phyloP scores from a whole-genome alignment of 805 yeast species.

The Ogataea nakhonphanomensis region DNA sequence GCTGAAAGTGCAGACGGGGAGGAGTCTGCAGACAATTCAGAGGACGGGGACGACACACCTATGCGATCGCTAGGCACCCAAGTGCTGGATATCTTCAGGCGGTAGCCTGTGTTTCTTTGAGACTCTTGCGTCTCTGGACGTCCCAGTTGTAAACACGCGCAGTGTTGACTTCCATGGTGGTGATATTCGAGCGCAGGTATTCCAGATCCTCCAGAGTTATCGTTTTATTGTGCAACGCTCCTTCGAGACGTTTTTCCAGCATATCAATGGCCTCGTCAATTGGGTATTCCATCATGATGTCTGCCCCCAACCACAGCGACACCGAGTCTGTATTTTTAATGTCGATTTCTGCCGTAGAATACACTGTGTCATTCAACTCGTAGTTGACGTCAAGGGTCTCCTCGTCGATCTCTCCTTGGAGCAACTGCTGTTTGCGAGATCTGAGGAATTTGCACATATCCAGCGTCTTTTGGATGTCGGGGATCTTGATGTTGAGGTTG shows the following conservation, averaged over 20 bases:
- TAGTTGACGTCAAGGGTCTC: constrained; percentile 67
- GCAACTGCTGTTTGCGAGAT: constrained; percentile 39
- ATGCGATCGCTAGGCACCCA: constrained; percentile 59
- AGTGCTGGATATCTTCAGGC: constrained; percentile 56
- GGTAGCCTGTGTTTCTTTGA: constrained; percentile 36
- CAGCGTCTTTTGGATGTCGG: constrained; percentile 87
- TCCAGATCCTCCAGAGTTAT: constrained; percentile 81
- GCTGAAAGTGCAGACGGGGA: constrained; percentile 15
- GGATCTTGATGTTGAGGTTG: constrained; percentile 67
- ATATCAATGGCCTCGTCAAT: constrained; percentile 80
- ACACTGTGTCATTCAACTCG: constrained; percentile 90
- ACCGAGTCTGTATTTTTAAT: constrained; percentile 57
- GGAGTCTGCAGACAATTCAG: constrained; percentile 29
- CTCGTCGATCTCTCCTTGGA: constrained; percentile 30
- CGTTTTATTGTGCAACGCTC: constrained; percentile 56
- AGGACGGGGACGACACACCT: constrained; percentile 54
- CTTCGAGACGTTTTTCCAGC: constrained; percentile 55
- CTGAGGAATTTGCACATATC: constrained; percentile 64
- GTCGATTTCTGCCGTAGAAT: constrained; percentile 73
- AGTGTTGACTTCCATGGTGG: constrained; percentile 97
- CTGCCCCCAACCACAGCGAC: constrained; percentile 96
- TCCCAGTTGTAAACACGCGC: constrained; percentile 91
- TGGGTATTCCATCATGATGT: constrained; percentile 94
- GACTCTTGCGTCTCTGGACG: constrained; percentile 64
- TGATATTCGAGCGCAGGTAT: constrained; percentile 80